These are phyloP conservation scores for Litchi chinensis DNA, from an alignment of 345 rosid genomes.

Conservation along the genomic window DNA sequence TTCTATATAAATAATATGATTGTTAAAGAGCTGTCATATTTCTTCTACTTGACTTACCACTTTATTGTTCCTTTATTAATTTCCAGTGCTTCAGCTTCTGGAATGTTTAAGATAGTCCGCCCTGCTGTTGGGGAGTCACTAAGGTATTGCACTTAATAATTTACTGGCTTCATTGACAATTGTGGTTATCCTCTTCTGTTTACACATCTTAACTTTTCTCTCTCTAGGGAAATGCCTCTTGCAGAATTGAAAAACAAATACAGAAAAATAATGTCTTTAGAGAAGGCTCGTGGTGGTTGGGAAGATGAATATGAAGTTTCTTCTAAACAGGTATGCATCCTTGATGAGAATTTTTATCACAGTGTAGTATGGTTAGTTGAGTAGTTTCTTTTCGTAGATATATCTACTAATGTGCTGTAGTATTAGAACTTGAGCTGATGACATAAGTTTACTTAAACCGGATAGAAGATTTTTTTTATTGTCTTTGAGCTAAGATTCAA, in stretches of 20 bases:
- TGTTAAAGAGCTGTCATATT: not conserved
- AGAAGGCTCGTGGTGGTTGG: constrained; percentile 85
- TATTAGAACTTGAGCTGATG: not conserved
- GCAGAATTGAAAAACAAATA: constrained; percentile 82
- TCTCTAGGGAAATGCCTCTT: constrained; percentile 82
- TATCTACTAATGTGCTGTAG: not conserved
- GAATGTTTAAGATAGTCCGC: constrained; percentile 81
- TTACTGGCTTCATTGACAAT: constrained; percentile 15
- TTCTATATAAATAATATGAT: not conserved
- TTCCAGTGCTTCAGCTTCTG: constrained; percentile 77
- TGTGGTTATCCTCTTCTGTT: constrained; percentile 12
- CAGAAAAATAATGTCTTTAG: constrained; percentile 66
- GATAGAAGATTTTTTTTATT: not conserved
- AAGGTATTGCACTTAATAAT: constrained; percentile 50
- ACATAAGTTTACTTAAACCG: not conserved
- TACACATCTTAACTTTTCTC: not conserved
- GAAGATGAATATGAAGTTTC: constrained; percentile 95
- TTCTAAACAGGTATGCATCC: constrained; percentile 76
- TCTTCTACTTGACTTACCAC: not conserved
- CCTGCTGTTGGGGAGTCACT: constrained; percentile 95
- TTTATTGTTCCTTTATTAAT: constrained; percentile 6
- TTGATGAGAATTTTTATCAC: not conserved
- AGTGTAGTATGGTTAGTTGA: too few relatives aligned
- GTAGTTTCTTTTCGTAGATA: not conserved
- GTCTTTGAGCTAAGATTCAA: not conserved